Evolutionary conservation across 2,329 filamentous ascomycete species (phyloP).

Genomic region (Lecanicillium sp.): DNA sequence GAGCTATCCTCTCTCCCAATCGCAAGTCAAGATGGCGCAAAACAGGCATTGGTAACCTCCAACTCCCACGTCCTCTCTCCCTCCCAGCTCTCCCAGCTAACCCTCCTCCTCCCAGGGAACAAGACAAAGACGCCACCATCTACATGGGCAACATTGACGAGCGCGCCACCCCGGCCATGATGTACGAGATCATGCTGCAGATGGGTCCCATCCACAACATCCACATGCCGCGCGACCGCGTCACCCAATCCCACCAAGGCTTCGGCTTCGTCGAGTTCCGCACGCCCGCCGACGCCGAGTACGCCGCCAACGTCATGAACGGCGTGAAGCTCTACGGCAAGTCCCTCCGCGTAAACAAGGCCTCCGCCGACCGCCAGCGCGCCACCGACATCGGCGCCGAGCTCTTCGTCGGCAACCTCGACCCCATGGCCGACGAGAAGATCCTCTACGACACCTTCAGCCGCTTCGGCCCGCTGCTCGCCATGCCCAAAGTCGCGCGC

Average conservation of each 20-base stretch:
- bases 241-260: slow-evolving; percentile 93
- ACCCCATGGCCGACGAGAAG: slow-evolving; percentile 91
- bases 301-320: slow-evolving; percentile 95
- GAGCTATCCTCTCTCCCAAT: background rate
- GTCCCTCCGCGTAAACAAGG: slow-evolving; percentile 93
- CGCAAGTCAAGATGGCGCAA: slow-evolving; percentile 53
- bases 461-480: slow-evolving; percentile 80
- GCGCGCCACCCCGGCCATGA: slow-evolving; percentile 79
- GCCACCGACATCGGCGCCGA: slow-evolving; percentile 91
- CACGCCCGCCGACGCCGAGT: slow-evolving; percentile 91
- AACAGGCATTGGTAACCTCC: slow-evolving; percentile 61
- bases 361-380: slow-evolving; percentile 86
- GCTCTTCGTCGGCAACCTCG: slow-evolving; percentile 93
- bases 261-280: slow-evolving; percentile 99
- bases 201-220: slow-evolving; percentile 96
- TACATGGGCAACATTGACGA: slow-evolving; percentile 99
- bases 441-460: slow-evolving; percentile 90
- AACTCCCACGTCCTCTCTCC: background rate
- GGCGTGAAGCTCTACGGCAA: slow-evolving; percentile 90
- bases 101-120: slow-evolving; percentile 59
- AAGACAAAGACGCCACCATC: slow-evolving; percentile 96
- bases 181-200: slow-evolving; percentile 98
- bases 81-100: slow-evolving; percentile 2
- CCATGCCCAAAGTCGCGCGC: slow-evolving; percentile 83
- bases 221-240: slow-evolving; percentile 95